phyloP scores from a whole-genome alignment of 257 asterid species.

The Thymus quinquecostatus region DNA sequence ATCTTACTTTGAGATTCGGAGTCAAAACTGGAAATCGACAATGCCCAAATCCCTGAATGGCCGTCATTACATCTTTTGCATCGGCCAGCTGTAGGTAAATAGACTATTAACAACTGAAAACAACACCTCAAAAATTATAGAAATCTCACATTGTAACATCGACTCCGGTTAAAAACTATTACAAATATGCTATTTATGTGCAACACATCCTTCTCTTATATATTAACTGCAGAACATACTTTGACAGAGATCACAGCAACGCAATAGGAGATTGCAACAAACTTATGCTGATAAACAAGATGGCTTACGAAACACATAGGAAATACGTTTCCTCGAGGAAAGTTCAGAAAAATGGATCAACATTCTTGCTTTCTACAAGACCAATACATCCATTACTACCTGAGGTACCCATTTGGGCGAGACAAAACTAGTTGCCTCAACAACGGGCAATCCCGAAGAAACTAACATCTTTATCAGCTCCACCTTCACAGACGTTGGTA shows the following conservation, averaged over 20 bases:
- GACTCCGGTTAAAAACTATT: background rate
- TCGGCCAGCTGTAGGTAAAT: slow-evolving; percentile 74
- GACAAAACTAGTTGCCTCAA: slow-evolving; percentile 94
- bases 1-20: slow-evolving; percentile 80
- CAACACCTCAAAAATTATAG: slow-evolving; percentile 24
- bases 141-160: background rate
- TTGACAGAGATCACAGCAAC: slow-evolving; percentile 2
- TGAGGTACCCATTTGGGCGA: slow-evolving; percentile 98
- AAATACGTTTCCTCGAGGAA: background rate
- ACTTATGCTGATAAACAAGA: background rate
- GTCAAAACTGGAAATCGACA: slow-evolving; percentile 82
- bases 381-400: slow-evolving; percentile 41
- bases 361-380: background rate
- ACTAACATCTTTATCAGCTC: slow-evolving; percentile 81
- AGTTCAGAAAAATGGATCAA: slow-evolving; percentile 1
- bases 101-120: slow-evolving; percentile 28
- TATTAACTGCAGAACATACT: background rate
- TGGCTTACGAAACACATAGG: background rate
- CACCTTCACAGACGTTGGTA: slow-evolving; percentile 80
- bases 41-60: slow-evolving; percentile 58
- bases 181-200: background rate
- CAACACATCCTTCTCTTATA: slow-evolving; percentile 1
- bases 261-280: background rate
- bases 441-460: slow-evolving; percentile 76
- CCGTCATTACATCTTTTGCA: slow-evolving; percentile 80